Evolutionary conservation across 1,284 basidiomycete genomes (phyloP).

Genomic region (Rhodotorula sp.): DNA sequence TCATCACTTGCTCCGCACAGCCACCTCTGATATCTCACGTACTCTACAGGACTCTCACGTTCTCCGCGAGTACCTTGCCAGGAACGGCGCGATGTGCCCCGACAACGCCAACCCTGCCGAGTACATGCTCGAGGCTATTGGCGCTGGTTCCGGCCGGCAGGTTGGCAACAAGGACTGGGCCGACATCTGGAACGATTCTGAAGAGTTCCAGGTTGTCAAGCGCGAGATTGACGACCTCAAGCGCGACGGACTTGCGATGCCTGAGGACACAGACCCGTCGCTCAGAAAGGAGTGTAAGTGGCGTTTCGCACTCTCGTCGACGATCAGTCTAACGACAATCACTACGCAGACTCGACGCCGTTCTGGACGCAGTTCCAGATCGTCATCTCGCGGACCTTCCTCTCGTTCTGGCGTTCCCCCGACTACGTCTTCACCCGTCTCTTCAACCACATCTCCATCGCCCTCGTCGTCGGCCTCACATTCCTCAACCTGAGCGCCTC

Average conservation of each 20-base stretch:
- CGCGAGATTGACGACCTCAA: constrained; percentile 54
- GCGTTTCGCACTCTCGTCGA: background rate
- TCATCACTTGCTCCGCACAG: no score
- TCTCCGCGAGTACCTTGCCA: constrained; percentile 56
- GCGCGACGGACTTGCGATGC: constrained; percentile 49
- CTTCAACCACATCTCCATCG: constrained; percentile 57
- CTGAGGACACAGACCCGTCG: constrained; percentile 45
- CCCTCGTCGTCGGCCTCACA: constrained; percentile 74
- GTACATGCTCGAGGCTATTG: constrained; percentile 50
- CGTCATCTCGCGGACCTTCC: constrained; percentile 70
- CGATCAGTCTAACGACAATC: background rate
- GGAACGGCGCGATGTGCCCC: constrained; percentile 35
- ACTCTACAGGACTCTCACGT: constrained; percentile 51
- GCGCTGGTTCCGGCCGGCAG: constrained; percentile 46
- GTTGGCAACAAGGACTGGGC: constrained; percentile 49
- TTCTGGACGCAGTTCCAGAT: constrained; percentile 74
- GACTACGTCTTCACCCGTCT: constrained; percentile 56
- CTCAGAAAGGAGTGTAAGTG: constrained; percentile 37
- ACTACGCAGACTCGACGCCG: constrained; percentile 58
- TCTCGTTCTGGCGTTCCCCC: constrained; percentile 75
- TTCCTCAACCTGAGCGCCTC: constrained; percentile 74
- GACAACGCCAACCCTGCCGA: constrained; percentile 38
- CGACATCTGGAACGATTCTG: constrained; percentile 49
- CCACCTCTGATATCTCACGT: no score
- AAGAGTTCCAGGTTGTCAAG: constrained; percentile 47